Base-by-base conservation (phyloP, 139 green algal species). In the Coccomyxa sp. region DNA sequence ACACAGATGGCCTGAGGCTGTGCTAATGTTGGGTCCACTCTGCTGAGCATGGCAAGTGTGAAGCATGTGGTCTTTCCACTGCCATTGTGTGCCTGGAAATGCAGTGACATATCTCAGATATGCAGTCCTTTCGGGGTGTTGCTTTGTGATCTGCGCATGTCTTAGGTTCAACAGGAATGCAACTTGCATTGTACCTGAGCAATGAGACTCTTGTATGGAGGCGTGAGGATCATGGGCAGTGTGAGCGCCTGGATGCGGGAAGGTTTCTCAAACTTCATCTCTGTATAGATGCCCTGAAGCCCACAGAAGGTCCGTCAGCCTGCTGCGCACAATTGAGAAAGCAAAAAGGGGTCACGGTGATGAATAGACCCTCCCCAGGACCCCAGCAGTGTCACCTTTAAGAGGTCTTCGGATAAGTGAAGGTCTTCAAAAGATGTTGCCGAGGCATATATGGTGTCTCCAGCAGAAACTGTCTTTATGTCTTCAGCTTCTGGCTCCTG, bases 41-140 rank as follows among this genome's bases (percentile, higher is more conserved):
- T 94, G 78, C 87, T 91, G 28, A 99, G 92, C 97, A 99, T 99
- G 58, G 94, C 92, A 60, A 99, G 90, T 76, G 95, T 94, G 88
- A 99, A 99, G 90, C 97, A 99, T 0, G 97, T 99, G 31, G 97
- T 99, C 89, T 99, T 99, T 79, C 97, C 97, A 77, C 87, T 95
- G 77, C 97, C 97, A 88, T 99, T 99, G 92, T 99, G 97, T 28
- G 96, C 96, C 84, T 94, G 82, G 76, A 82, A n/a, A 28, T 23
- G 38, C 38, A 3, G 38, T 51, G 38, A 7, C 3, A 3, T 7
- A 11, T 7, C 38, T 51, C 38, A 51, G 38, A 51, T 51, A 51
- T 51, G n/a, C 38, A 7, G 7, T 51, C 38, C 7, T 7, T 51
- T 51, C 7, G 38, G 38, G 3, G 3, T 51, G 38, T 7, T 51